Base-by-base conservation (phyloP, 176 grass and related monocot genomes). In the Puccinellia tenuiflora region DNA sequence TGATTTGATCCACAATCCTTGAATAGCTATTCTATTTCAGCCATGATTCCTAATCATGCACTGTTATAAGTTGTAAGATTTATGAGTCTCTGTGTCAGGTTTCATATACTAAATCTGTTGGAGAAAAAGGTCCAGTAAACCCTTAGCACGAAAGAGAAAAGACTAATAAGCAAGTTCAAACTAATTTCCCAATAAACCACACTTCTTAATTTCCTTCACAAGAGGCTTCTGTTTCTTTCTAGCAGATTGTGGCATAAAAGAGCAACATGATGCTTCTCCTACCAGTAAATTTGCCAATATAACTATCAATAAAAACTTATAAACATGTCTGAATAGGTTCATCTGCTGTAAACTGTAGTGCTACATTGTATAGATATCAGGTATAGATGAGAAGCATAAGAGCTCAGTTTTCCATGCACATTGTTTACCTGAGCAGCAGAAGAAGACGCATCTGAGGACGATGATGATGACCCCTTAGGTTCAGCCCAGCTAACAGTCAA, bases 401-500 rank as follows among this genome's bases (percentile, higher is more conserved):
- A 38, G 15, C 13, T 61, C 2, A 18, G 17, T 5, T 57, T 50
- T 28, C 46, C 15, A 65, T 31, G 13, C 17, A 33, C 2, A 39
- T 4, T 30, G 50, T 16, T 29, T 51, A 94, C 96, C 91, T 99
- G 96, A 81, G 96, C 54, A 85, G 85, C 77, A n/a, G 85, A 92
- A 45, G 92, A 92, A 59, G 92, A 62, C 73, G 9, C 87, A 73
- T 61, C 87, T 79, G 39, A 73, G 20, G 65, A 56, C 3, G 53
- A 68, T 30, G 71, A 74, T 33, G 71, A 21, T 6, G 71, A 51
- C 3, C 88, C 90, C 77, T 96, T 99, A 8, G 96, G 93, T 83
- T 94, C 96, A 40, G 96, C 96, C 96, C 96, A 99, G 50, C 90
- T 96, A 43, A 99, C 82, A 69, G 96, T 96, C 75, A 95, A 55